Percentiles rank a stretch among this genome's conserved stretches.
phyloP scores from a whole-genome alignment of 2,329 filamentous ascomycete species.

The Claviceps pazoutovae region DNA sequence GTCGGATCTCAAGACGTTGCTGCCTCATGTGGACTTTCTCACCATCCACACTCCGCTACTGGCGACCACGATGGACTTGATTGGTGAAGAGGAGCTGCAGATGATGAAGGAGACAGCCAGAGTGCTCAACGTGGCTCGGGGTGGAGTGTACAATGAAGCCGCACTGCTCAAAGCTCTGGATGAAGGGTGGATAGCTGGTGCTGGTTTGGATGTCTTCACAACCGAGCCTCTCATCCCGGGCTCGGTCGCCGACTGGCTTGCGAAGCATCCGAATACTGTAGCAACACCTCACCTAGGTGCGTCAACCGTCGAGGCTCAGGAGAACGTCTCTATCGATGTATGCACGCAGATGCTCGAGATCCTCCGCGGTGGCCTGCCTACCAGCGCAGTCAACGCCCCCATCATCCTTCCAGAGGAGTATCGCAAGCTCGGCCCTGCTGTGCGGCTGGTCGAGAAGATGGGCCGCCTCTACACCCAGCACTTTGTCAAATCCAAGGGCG shows the following conservation, averaged over 20 bases:
- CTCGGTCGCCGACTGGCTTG: slow-evolving; percentile 47
- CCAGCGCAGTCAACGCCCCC: slow-evolving; percentile 66
- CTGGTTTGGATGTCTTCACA: slow-evolving; percentile 69
- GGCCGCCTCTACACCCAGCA: slow-evolving; percentile 69
- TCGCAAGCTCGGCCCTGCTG: slow-evolving; percentile 62
- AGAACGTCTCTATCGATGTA: slow-evolving; percentile 72
- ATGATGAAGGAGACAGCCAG: slow-evolving; percentile 61
- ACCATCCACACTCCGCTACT: slow-evolving; percentile 72
- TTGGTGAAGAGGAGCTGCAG: slow-evolving; percentile 50
- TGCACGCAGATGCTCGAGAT: slow-evolving; percentile 68
- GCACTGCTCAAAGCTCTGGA: slow-evolving; percentile 59
- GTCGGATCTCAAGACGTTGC: slow-evolving; percentile 40
- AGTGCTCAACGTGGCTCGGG: slow-evolving; percentile 66
- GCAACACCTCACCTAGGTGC: slow-evolving; percentile 70
- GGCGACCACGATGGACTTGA: slow-evolving; percentile 61
- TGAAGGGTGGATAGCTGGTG: slow-evolving; percentile 57
- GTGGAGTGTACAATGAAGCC: slow-evolving; percentile 66
- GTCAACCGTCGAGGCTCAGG: slow-evolving; percentile 68
- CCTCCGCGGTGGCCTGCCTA: slow-evolving; percentile 57
- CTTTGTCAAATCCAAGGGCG: slow-evolving; percentile 33
- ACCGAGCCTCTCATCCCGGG: slow-evolving; percentile 47
- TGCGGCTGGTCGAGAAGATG: slow-evolving; percentile 65
- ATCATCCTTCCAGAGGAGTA: slow-evolving; percentile 73
- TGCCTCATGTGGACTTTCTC: slow-evolving; percentile 58
- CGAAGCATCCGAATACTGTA: slow-evolving; percentile 57